phyloP scores from a whole-genome alignment of 495 filamentous ascomycete species.

The Baudoinia panamericana region DNA sequence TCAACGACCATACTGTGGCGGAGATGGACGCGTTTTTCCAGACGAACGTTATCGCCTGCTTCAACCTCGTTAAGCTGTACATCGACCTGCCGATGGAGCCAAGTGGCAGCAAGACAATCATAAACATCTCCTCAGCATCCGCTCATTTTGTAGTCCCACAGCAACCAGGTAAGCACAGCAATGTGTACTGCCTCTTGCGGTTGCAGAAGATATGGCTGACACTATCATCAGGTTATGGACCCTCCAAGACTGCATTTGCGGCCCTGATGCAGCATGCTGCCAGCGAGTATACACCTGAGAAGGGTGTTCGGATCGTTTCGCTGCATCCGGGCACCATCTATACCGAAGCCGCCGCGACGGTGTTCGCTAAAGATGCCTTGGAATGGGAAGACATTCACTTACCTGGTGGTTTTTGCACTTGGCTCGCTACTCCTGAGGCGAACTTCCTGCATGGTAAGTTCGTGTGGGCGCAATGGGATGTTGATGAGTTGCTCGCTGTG shows the following conservation, averaged over 20 bases:
- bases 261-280: neutral
- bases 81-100: neutral
- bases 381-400: conserved; percentile 6
- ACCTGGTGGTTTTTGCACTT: neutral
- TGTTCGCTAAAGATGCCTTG: neutral
- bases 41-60: conserved; percentile 1
- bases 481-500: conserved; percentile 22
- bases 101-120: neutral
- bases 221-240: neutral
- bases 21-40: neutral
- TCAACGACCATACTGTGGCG: neutral
- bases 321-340: conserved; percentile 9
- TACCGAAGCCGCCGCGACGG: neutral
- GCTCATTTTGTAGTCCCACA: neutral
- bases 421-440: conserved; percentile 8
- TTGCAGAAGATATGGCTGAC: too few relatives aligned
- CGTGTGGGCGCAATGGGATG: conserved; percentile 18
- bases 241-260: neutral
- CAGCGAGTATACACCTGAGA: neutral
- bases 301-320: neutral
- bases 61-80: conserved; percentile 4
- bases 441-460: conserved; percentile 15
- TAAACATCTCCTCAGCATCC: neutral
- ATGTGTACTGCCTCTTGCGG: too few relatives aligned
- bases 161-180: too few relatives aligned